Conservation (phyloP, 345 rosid genomes). For the Eucalyptus caleyi region DNA sequence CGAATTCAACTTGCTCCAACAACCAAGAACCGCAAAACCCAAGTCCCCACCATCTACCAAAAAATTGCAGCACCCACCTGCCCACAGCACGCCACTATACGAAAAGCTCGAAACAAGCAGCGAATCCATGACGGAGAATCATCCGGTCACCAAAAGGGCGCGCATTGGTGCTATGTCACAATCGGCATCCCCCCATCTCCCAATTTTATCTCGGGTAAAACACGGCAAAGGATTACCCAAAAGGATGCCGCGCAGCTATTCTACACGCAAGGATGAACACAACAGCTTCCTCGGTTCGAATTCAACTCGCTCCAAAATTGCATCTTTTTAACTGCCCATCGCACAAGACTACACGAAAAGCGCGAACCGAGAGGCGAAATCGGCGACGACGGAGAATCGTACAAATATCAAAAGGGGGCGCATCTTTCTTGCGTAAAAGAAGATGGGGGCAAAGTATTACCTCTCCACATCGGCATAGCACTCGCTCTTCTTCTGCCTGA, state of each 20-base stretch:
- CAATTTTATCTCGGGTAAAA: neutral
- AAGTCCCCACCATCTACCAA: neutral
- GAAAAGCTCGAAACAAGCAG: neutral
- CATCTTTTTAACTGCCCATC: neutral
- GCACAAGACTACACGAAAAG: neutral
- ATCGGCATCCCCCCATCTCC: neutral
- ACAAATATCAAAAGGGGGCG: too few species aligned
- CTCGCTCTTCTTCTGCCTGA: constrained; percentile 46
- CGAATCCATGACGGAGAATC: neutral
- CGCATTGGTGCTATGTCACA: neutral
- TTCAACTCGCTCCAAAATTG: too few species aligned
- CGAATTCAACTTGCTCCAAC: neutral
- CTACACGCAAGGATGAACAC: too few species aligned
- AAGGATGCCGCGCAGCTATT: fast-evolving
- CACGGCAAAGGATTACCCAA: neutral
- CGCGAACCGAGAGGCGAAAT: neutral
- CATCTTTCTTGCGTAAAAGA: neutral
- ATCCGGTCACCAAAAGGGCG: neutral
- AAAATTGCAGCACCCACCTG: neutral
- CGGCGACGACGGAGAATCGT: too few species aligned
- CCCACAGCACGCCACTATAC: neutral
- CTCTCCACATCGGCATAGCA: constrained; percentile 73
- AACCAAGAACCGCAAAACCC: neutral
- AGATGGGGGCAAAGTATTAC: neutral
- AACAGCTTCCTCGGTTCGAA: too few species aligned